Conservation (phyloP, 2,329 filamentous ascomycete genomes). For the Aspergillus sp. region DNA sequence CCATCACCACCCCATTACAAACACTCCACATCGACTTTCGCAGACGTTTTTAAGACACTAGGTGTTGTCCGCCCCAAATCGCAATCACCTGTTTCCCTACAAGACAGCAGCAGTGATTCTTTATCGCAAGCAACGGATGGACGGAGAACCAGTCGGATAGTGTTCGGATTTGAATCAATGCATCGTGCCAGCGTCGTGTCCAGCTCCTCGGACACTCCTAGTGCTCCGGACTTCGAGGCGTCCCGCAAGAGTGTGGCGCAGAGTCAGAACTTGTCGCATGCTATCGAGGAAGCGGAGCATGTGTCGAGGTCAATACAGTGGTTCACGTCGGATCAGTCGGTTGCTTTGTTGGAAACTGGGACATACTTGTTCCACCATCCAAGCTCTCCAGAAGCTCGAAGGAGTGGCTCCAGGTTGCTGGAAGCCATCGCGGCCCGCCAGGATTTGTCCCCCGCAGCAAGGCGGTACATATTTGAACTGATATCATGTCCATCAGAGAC, state of each 20-base stretch:
- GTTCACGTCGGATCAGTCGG: conserved; percentile 35
- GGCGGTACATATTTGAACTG: conserved; percentile 30
- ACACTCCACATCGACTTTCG: conserved; percentile 33
- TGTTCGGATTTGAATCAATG: conserved; percentile 36
- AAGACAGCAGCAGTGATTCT: conserved; percentile 27
- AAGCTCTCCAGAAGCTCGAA: conserved; percentile 31
- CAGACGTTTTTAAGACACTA: conserved; percentile 41
- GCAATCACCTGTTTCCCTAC: conserved; percentile 29
- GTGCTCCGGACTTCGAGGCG: conserved; percentile 33
- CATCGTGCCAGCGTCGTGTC: conserved; percentile 37
- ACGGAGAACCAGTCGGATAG: conserved; percentile 26
- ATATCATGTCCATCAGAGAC: conserved; percentile 29
- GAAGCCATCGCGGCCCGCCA: conserved; percentile 34
- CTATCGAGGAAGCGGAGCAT: conserved; percentile 35
- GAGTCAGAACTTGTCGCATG: conserved; percentile 28
- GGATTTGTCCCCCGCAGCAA: conserved; percentile 32
- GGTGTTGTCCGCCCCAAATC: conserved; percentile 34
- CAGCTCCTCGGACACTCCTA: conserved; percentile 33
- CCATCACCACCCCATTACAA: conserved; percentile 29
- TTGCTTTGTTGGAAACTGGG: conserved; percentile 36
- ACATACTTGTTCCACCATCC: conserved; percentile 33
- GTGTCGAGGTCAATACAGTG: conserved; percentile 28
- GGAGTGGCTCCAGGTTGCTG: conserved; percentile 29
- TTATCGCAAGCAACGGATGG: conserved; percentile 25
- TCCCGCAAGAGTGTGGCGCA: conserved; percentile 31